Evolutionary conservation across 345 rosid genomes (phyloP).

Genomic region (Triadica sebifera): DNA sequence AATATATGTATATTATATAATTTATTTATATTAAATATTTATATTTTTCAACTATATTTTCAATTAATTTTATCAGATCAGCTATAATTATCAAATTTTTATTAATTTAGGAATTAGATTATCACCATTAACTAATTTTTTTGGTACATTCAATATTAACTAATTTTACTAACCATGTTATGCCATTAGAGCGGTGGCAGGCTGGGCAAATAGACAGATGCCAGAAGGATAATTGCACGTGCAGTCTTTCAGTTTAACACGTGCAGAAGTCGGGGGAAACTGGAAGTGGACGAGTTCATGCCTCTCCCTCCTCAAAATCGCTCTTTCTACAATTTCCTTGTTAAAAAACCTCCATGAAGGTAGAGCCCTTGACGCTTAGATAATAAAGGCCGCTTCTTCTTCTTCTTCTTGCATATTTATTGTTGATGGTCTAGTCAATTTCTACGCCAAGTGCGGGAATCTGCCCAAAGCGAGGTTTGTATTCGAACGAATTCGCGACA

Average conservation of each 20-base stretch:
- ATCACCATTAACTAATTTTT: too few species aligned
- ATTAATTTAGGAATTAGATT: too few species aligned
- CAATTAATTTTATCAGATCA: too few species aligned
- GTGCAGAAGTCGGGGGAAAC: background rate
- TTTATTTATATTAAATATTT: too few species aligned
- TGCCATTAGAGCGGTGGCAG: too few species aligned
- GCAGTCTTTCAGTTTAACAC: background rate
- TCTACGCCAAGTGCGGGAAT: conserved; percentile 64
- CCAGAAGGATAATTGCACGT: too few species aligned
- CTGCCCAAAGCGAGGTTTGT: conserved; percentile 49
- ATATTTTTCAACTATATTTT: too few species aligned
- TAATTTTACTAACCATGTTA: too few species aligned
- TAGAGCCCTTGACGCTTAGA: conserved; percentile 57
- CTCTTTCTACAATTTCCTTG: conserved; percentile 41
- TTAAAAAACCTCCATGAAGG: conserved; percentile 49
- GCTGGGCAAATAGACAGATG: too few species aligned
- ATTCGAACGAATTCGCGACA: conserved; percentile 47
- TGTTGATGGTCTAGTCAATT: conserved; percentile 63
- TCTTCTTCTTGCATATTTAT: conserved; percentile 38
- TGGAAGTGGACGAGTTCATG: conserved; percentile 22
- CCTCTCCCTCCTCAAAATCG: conserved; percentile 35
- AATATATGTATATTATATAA: too few species aligned
- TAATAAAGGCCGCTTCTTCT: conserved; percentile 33
- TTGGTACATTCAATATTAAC: too few species aligned
- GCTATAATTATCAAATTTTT: too few species aligned